Percentiles rank a stretch among this genome's conserved stretches.
These are phyloP conservation scores for Sporothrix humicola DNA, from an alignment of 2,329 filamentous ascomycete genomes.

Conservation along the genomic window DNA sequence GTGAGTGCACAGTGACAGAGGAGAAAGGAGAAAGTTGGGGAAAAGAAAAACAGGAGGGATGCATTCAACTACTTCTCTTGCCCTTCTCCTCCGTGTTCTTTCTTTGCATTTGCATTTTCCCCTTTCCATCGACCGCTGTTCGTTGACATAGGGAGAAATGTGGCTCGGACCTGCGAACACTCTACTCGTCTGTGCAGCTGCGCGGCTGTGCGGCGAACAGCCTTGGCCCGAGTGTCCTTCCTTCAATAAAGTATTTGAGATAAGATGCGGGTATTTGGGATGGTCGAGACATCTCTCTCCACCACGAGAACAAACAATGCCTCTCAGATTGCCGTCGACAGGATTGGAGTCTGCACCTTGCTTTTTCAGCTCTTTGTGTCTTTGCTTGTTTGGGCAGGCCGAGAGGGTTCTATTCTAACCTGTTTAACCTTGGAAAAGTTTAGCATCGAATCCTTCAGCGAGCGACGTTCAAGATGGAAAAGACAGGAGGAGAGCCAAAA, in stretches of 20 bases:
- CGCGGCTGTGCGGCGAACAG: conserved; percentile 1
- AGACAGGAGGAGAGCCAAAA: not conserved
- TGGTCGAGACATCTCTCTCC: not conserved
- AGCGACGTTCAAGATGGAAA: not conserved
- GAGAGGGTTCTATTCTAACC: conserved; percentile 13
- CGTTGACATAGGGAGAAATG: not conserved
- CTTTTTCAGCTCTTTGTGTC: not conserved
- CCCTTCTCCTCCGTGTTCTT: not conserved
- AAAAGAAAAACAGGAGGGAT: not conserved
- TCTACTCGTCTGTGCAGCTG: not conserved
- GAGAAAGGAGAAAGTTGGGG: not conserved
- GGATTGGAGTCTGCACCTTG: not conserved
- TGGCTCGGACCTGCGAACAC: conserved; percentile 12
- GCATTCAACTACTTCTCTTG: too few species aligned
- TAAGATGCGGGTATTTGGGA: not conserved
- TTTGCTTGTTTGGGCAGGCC: conserved; percentile 16
- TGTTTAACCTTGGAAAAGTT: conserved; percentile 7
- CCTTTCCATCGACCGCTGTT: not conserved
- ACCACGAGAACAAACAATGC: not conserved
- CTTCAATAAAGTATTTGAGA: not conserved
- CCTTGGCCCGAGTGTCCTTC: conserved; percentile 8
- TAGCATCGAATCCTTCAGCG: conserved; percentile 27
- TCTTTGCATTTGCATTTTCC: not conserved
- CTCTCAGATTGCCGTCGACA: not conserved
- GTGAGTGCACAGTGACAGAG: not conserved